Base-by-base conservation (phyloP, 2,329 filamentous ascomycete genomes). In the Monilinia polystroma region DNA sequence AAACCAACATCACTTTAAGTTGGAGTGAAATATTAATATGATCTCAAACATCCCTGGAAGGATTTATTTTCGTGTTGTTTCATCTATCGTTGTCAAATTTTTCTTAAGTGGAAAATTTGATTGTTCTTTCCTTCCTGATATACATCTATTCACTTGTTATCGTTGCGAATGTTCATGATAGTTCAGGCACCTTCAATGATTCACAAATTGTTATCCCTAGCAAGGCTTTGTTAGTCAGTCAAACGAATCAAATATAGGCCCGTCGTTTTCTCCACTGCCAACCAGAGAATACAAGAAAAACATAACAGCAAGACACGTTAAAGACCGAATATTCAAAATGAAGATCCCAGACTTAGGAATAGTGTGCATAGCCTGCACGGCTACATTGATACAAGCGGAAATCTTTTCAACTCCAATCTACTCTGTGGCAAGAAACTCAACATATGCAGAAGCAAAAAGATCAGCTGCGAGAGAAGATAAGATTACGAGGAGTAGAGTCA, bases 401-500 rank as follows among this genome's bases (percentile, higher is more conserved):
- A 41, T 20, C 18, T 66, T 54, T 10, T 60, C 55, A 41, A 62
- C 55, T 3, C 49, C 38, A 10, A 53, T 66, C 23, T 66, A 66
- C 29, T 60, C 56, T 53, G 35, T 66, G n/a, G 26, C 64, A 35
- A 60, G 47, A 47, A 66, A 66, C 38, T 60, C 64, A 7, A 60
- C 23, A 3, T 66, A 60, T 14, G 64, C 64, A 29, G 35, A 26
- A 53, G 12, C 18, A 7, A 62, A 29, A 38, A 51, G 64, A 11
- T 55, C 35, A 11, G 32, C 29, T 10, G 35, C 16, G 14, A 54
- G 56, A 53, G 64, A 66, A 32, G 56, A 62, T 18, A 38, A 3
- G 14, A 66, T 66, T 35, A 23, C 56, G 32, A 62, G 47, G 35
- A 47, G 20, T 29, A 66, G 56, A 53, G 32, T 56, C 14, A 60